Base-by-base conservation (phyloP, 2,329 filamentous ascomycete species). In the Incumbomyces delicatus region DNA sequence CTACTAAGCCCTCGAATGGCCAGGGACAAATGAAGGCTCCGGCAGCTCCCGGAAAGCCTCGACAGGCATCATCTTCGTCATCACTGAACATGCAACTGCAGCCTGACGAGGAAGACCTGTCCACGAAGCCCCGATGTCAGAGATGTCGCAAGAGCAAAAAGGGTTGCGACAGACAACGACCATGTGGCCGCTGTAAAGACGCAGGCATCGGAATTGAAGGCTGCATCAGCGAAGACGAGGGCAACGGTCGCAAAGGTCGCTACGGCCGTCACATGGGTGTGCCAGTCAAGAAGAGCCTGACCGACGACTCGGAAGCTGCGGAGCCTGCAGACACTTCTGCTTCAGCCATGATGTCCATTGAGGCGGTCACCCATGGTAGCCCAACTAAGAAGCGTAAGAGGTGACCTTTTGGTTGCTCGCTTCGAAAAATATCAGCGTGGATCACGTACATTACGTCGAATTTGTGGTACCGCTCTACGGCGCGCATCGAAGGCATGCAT, bases 131-230 rank as follows among this genome's bases (percentile, higher is more conserved):
- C 47, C 88, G 92, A 53, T 98, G 92, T 73, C 92, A 98, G 66
- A 85, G 92, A 49, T 98, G 92, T 74, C 85, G 92, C 60, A 98
- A 98, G 78, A 96, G 90, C 71, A 98, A 98, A 76, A 98, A 98
- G 70, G 92, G 92, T 11, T 98, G 92, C 63, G 92, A 98, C 70
- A 83, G 92, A 49, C 92, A 96, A 68, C 83, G 92, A 33, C 92
- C 92, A 22, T 98, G 92, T 61, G 87, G 88, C 47, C 81, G 92
- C 53, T 98, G 92, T 78, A 87, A 88, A 64, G 92, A 98, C 68
- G 92, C 92, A 36, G 92, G 92, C 16, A 87, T 98, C 58, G 85
- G 85, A 48, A 81, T 87, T 50, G 92, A 96, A 57, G 87, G 90
- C 54, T 98, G 92, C 66, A 80, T 98, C 66, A 95, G 89, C 65